These are phyloP conservation scores for Annulohypoxylon nitens DNA, from an alignment of 495 filamentous ascomycete species.

Conservation along the genomic window DNA sequence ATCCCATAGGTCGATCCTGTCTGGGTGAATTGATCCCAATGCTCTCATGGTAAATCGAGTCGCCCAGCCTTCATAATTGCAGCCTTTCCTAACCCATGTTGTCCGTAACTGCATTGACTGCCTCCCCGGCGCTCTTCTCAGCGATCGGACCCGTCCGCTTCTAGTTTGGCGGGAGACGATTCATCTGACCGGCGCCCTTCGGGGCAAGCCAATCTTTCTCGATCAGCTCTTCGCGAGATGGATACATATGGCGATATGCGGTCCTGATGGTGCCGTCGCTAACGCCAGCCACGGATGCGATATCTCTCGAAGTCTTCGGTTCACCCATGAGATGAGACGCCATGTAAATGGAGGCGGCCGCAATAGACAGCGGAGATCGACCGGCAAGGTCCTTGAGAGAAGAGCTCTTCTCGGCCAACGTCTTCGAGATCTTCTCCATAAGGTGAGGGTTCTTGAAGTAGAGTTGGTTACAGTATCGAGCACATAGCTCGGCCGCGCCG, in stretches of 20 bases:
- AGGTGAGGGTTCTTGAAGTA: constrained; percentile 70
- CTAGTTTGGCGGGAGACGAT: constrained; percentile 70
- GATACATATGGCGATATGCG: constrained; percentile 89
- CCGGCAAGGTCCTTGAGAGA: constrained; percentile 84
- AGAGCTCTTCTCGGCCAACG: constrained; percentile 79
- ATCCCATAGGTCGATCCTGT: constrained; percentile 3
- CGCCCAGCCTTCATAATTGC: constrained; percentile 4
- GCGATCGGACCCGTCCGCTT: neutral
- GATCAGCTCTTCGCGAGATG: constrained; percentile 77
- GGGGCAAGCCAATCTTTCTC: constrained; percentile 76
- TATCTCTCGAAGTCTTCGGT: constrained; percentile 84
- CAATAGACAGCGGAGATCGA: constrained; percentile 92
- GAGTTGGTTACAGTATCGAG: constrained; percentile 88
- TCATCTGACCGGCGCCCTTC: constrained; percentile 75
- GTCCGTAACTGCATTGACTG: neutral
- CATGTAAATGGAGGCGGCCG: constrained; percentile 97
- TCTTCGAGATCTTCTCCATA: constrained; percentile 77
- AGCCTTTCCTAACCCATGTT: neutral
- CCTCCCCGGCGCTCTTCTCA: neutral
- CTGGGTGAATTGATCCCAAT: neutral
- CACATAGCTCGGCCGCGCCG: constrained; percentile 85
- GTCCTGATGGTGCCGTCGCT: constrained; percentile 96
- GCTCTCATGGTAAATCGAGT: neutral
- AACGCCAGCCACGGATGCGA: constrained; percentile 82
- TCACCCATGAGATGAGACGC: constrained; percentile 85